Percentiles rank a stretch among this genome's conserved stretches.
Evolutionary conservation across 1,284 basidiomycete species (phyloP).

Genomic region (Thelephora terrestris): DNA sequence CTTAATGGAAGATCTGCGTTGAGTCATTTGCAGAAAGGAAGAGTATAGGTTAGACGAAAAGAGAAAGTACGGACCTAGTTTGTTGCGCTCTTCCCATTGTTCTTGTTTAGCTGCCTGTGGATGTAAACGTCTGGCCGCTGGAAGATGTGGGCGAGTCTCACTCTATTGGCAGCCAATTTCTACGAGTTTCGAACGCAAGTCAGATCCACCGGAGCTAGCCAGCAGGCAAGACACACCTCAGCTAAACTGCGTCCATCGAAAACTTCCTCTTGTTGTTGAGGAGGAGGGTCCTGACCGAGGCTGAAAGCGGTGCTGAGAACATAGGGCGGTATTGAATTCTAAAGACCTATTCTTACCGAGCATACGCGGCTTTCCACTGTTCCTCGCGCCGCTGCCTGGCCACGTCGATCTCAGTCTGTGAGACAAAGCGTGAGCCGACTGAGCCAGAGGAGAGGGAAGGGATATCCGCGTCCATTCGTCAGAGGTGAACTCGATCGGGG

Average conservation of each 20-base stretch:
- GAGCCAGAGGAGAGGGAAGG: slow-evolving; percentile 56
- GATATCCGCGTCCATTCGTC: slow-evolving; percentile 34
- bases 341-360: slow-evolving; percentile 38
- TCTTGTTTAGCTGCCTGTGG: slow-evolving; percentile 77
- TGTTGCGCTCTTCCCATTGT: slow-evolving; percentile 90
- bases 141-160: slow-evolving; percentile 25
- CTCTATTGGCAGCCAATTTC: slow-evolving; percentile 79
- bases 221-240: slow-evolving; percentile 53
- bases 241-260: slow-evolving; percentile 86
- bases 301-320: slow-evolving; percentile 24
- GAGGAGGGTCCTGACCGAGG: slow-evolving; percentile 83
- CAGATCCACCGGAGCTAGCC: slow-evolving; percentile 22
- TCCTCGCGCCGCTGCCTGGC: slow-evolving; percentile 70
- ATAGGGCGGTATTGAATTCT: not conserved
- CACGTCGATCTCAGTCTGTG: slow-evolving; percentile 71
- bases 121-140: slow-evolving; percentile 14
- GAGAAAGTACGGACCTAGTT: slow-evolving; percentile 47
- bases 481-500: not conserved
- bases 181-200: slow-evolving; percentile 18
- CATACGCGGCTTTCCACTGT: slow-evolving; percentile 91
- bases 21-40: not conserved
- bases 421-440: slow-evolving; percentile 72
- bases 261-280: slow-evolving; percentile 59
- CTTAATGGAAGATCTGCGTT: slow-evolving; percentile 26
- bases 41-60: too few species aligned